Evolutionary conservation across 129 eudicot species (phyloP).

Genomic region (Lactuca saligna): DNA sequence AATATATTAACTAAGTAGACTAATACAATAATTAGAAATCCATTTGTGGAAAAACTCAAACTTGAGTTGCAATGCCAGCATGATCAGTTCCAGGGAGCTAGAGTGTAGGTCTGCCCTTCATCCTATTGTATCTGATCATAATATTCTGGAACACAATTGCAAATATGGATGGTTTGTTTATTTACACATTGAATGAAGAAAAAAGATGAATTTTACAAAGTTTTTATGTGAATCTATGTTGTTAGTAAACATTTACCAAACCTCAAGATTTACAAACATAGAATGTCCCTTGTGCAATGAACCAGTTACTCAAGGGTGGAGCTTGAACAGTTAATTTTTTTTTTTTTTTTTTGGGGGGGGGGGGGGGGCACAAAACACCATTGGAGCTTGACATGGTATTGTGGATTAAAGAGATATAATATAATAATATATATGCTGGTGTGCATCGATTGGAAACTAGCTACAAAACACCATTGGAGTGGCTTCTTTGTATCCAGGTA

Average conservation of each 20-base stretch:
- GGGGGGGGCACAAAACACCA: too few relatives aligned
- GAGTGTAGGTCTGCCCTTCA: conserved; percentile 94
- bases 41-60: conserved; percentile 17
- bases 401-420: conserved; percentile 4
- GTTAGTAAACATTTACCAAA: conserved; percentile 27
- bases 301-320: too few relatives aligned
- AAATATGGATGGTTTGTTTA: conserved; percentile 8
- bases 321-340: too few relatives aligned
- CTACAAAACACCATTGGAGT: conserved; percentile 99
- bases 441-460: conserved; percentile 91
- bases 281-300: conserved; percentile 99
- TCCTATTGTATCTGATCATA: conserved; percentile 93
- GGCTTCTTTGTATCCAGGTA: conserved; percentile 94
- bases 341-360: too few relatives aligned
- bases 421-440: too few relatives aligned
- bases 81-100: conserved; percentile 99
- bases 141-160: conserved; percentile 58
- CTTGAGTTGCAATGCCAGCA: conserved; percentile 99
- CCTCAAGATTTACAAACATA: conserved; percentile 99
- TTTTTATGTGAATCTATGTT: background rate
- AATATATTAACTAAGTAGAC: background rate
- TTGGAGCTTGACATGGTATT: background rate
- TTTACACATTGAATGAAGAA: conserved; percentile 5
- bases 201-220: too few relatives aligned
- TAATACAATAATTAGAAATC: conserved; percentile 2